A percentile compares a stretch with the other conserved stretches of the same genome.
phyloP scores from a whole-genome alignment of 2,329 filamentous ascomycete genomes.

The Amphichorda felina region DNA sequence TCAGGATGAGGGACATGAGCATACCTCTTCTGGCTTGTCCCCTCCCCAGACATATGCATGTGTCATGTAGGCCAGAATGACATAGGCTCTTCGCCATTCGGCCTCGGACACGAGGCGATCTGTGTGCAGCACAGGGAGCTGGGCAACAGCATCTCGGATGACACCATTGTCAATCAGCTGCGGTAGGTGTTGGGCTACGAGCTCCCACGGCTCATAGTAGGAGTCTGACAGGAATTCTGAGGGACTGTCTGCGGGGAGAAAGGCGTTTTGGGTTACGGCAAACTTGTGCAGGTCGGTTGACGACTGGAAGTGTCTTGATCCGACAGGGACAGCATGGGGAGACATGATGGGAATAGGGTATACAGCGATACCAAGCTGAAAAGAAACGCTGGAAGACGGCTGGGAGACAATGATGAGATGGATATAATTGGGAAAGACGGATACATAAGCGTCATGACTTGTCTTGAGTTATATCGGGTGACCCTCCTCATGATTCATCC shows the following conservation, averaged over 20 bases:
- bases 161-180: constrained; percentile 50
- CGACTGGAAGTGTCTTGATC: constrained; percentile 7
- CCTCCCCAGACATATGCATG: constrained; percentile 90
- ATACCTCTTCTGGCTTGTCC: constrained; percentile 58
- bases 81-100: constrained; percentile 76
- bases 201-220: constrained; percentile 76
- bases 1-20: not conserved
- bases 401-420: too few relatives aligned
- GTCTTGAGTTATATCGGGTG: too few relatives aligned
- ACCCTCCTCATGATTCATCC: too few relatives aligned
- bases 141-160: constrained; percentile 50
- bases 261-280: constrained; percentile 48
- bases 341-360: constrained; percentile 29
- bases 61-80: constrained; percentile 64
- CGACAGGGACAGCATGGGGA: constrained; percentile 23
- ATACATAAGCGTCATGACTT: too few relatives aligned
- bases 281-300: constrained; percentile 20
- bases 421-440: too few relatives aligned
- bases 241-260: constrained; percentile 63
- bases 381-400: too few relatives aligned
- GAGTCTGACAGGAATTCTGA: constrained; percentile 50
- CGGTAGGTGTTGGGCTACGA: constrained; percentile 55
- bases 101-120: constrained; percentile 47
- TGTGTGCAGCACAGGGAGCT: constrained; percentile 59
- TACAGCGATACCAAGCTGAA: too few relatives aligned